Percentiles rank a stretch among this genome's conserved stretches.
These are phyloP conservation scores for Fusarium albosuccineum DNA, from an alignment of 2,329 filamentous ascomycete genomes.

Conservation along the genomic window DNA sequence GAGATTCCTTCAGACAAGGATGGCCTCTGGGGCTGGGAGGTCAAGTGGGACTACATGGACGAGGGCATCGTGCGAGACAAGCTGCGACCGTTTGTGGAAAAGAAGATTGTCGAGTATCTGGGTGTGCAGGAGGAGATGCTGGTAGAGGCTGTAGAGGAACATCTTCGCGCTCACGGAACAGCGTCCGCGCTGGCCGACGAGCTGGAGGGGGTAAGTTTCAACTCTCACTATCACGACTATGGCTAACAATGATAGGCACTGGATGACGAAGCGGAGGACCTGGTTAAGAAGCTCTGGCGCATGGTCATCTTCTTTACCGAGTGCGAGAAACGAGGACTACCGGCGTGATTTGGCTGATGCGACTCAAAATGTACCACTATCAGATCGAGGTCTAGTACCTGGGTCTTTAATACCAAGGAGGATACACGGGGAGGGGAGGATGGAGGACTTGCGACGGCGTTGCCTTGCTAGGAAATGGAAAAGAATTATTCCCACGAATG, in stretches of 20 bases:
- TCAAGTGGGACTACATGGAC: constrained; percentile 94
- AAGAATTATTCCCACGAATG: constrained; percentile 10
- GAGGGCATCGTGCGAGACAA: constrained; percentile 85
- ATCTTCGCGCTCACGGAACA: constrained; percentile 79
- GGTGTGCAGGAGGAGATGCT: constrained; percentile 97
- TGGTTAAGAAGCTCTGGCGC: constrained; percentile 97
- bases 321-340: constrained; percentile 89
- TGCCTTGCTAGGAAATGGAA: constrained; percentile 3
- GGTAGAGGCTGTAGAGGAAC: constrained; percentile 91
- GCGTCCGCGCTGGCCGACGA: constrained; percentile 88
- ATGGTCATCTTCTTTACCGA: constrained; percentile 99
- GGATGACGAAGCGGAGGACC: constrained; percentile 92
- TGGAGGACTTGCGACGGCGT: constrained; percentile 22
- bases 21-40: constrained; percentile 90
- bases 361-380: constrained; percentile 35
- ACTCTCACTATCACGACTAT: constrained; percentile 4
- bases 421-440: constrained; percentile 18
- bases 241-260: constrained; percentile 71
- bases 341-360: constrained; percentile 61
- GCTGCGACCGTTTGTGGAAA: constrained; percentile 93
- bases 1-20: constrained; percentile 91
- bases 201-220: constrained; percentile 78
- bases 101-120: constrained; percentile 97
- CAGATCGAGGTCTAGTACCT: constrained; percentile 8
- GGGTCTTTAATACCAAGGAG: constrained; percentile 28